Percentiles rank a stretch among this genome's conserved stretches.
These are phyloP conservation scores for Fusarium setosum DNA, from an alignment of 2,329 filamentous ascomycete genomes.

Conservation along the genomic window DNA sequence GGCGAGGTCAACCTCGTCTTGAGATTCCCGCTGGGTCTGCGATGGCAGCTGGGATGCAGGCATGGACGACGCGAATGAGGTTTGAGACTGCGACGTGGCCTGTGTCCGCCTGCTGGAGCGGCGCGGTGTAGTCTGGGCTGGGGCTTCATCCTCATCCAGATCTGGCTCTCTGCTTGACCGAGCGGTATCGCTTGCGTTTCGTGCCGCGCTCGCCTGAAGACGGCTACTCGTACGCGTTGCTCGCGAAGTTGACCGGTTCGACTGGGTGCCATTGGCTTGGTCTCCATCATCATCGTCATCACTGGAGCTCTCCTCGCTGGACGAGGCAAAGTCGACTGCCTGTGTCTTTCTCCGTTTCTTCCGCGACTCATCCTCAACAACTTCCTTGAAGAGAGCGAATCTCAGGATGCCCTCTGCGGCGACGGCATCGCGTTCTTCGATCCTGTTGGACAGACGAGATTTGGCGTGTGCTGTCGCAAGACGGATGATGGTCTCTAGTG, in stretches of 20 bases:
- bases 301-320: constrained; percentile 68
- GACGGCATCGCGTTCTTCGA: constrained; percentile 89
- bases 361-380: constrained; percentile 81
- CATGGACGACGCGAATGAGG: constrained; percentile 82
- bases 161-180: constrained; percentile 49
- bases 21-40: constrained; percentile 54
- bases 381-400: constrained; percentile 97
- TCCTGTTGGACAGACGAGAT: constrained; percentile 84
- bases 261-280: constrained; percentile 62
- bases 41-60: constrained; percentile 76
- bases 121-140: constrained; percentile 51
- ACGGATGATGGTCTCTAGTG: constrained; percentile 97
- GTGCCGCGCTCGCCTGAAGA: constrained; percentile 34
- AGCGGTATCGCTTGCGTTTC: constrained; percentile 41
- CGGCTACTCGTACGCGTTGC: constrained; percentile 44
- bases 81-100: constrained; percentile 56
- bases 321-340: constrained; percentile 66
- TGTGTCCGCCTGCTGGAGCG: constrained; percentile 55
- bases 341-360: constrained; percentile 84
- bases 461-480: constrained; percentile 96
- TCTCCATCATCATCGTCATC: constrained; percentile 67
- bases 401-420: constrained; percentile 90
- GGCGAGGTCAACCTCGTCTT: constrained; percentile 58
- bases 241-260: constrained; percentile 39
- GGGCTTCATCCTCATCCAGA: constrained; percentile 53